Evolutionary conservation across 257 asterid species (phyloP), one percentile per base, ranked within the genome.

Genomic region (Buddleja alternifolia): DNA sequence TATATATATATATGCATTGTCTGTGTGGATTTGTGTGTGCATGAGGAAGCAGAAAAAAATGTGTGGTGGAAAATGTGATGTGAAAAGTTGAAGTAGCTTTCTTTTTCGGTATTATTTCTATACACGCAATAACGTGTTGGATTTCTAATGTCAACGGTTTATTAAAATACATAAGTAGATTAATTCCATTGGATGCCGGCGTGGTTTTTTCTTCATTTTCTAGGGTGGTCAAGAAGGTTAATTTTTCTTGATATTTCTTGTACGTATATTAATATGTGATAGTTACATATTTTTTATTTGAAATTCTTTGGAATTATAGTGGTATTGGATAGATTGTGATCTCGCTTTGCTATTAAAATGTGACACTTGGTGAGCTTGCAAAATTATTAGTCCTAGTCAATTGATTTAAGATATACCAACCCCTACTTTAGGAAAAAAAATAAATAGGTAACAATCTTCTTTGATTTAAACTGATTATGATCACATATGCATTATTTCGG

Each of bases 81-180:
- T 71, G 36, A 58, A 69, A 11, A 48, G 48, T 46, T 60, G 62
- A 57, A 20, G 45, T 57, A 48, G 15, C 12, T 29, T 16, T 37
- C 10, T 10, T 4, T 20, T 12, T 55, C 21, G 15, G 12, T 8
- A 32, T 53, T 21, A 17, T 19, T 55, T 64, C n/a, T n/a, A n/a
- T 23, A 64, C 77, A 73, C 79, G 80, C 72, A 78, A 69, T 19
- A 50, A 24, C 6, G 44, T 47, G 63, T 73, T 42, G 71, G 63
- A 70, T 54, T 45, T 66, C 67, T 75, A 72, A 75, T 71, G 80
- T 75, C 81, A 79, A 79, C 75, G 81, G 52, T 74, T 37, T 55
- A 23, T 7, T 4, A 44, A 25, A 8, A 8, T 50, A 23, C n/a
- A 29, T 20, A 12, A 29, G n/a, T 32, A 40, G 53, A 16, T 32